Evolutionary conservation across 805 yeast genomes (phyloP).

Genomic region (Wickerhamomyces chambardii): DNA sequence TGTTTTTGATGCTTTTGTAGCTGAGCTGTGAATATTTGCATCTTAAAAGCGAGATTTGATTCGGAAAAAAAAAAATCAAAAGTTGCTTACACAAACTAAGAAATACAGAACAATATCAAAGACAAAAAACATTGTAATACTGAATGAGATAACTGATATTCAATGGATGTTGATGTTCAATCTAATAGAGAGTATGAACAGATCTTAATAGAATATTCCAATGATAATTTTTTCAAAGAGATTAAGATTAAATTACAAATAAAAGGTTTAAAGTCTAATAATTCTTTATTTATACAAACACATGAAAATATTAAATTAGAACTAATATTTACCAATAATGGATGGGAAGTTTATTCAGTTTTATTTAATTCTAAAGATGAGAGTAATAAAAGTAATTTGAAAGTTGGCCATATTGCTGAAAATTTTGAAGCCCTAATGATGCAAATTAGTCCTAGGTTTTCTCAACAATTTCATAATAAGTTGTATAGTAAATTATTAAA

Average conservation of each 20-base stretch:
- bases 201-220: background rate
- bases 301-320: background rate
- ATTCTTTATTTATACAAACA: background rate
- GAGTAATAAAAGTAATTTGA: no score
- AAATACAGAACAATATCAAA: no score
- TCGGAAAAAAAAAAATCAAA: no score
- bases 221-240: no score
- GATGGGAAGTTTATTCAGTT: background rate
- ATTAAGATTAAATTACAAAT: no score
- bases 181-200: background rate
- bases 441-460: background rate
- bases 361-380: no score
- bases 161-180: no score
- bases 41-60: background rate
- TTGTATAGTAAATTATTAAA: no score
- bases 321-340: background rate
- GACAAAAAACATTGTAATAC: no score
- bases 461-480: background rate
- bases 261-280: no score
- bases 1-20: background rate
- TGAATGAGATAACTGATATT: no score
- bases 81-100: no score
- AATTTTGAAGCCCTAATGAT: background rate
- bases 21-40: background rate
- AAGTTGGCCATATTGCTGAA: background rate